Evolutionary conservation across 805 yeast genomes (phyloP), one percentile per base, ranked within the genome.

Genomic region (Candida sanyiensis): DNA sequence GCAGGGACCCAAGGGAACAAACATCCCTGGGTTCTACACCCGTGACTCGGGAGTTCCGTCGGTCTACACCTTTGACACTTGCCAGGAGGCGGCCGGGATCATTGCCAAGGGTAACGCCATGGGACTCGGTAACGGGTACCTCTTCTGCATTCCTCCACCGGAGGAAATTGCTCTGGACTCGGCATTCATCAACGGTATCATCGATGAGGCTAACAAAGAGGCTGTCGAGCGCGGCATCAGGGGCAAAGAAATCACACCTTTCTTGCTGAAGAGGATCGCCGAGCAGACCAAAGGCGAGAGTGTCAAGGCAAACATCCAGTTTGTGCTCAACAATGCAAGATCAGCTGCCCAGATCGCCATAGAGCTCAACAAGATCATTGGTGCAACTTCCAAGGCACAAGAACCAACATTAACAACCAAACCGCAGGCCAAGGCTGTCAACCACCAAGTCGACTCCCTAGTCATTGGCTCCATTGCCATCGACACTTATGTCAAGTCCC

Each of bases 121-220:
- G 70, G 62, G 65, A 0, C 61, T 85, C 43, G 52, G 64, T 0
- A 72, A 81, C n/a, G 96, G 96, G 1, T 75, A 69, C 42, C 70
- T 88, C 9, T 77, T 87, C 49, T 87, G 96, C 55, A 70, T 84
- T 9, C 96, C 96, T 0, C 89, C 95, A 0, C 94, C 95, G 0
- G 57, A 51, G 7, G 72, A 72, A 4, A 58, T 69, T 27, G 86
- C 94, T 0, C 58, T 87, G 40, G 70, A 73, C 22, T 64, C 73
- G 4, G 63, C 52, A 0, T 63, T 70, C 35, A 82, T 87, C 19
- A 66, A 67, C 41, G 53, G 43, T 2, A 70, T 83, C 15, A 84
- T 87, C 38, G 69, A 67, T 4, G 61, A 64, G 7, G 87, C 95
- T 1, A 68, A 72, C 33, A 41, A 39, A 3, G 77, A 73, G 39